phyloP scores from a whole-genome alignment of 140 eudicot species.

The Bidens hawaiensis region DNA sequence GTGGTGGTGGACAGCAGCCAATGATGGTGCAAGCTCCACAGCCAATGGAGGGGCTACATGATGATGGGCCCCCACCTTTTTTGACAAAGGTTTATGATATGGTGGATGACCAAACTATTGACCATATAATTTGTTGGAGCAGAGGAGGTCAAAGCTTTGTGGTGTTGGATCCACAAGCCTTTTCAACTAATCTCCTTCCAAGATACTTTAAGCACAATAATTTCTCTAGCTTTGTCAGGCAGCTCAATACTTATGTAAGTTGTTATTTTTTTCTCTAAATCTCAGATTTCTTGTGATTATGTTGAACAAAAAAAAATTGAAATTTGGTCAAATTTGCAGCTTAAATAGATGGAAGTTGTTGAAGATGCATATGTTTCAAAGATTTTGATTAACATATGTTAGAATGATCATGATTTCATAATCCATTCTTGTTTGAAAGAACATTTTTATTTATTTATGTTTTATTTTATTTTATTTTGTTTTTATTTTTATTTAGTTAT shows the following conservation, averaged over 20 bases:
- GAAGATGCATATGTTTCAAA: too few species aligned
- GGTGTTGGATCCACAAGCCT: slow-evolving; percentile 86
- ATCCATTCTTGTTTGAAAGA: too few species aligned
- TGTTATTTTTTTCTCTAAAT: slow-evolving; percentile 14
- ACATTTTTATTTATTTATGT: too few species aligned
- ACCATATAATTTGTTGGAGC: slow-evolving; percentile 67
- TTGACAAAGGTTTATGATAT: slow-evolving; percentile 79
- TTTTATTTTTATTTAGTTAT: too few species aligned
- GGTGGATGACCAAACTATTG: slow-evolving; percentile 67
- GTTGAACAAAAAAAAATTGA: background rate
- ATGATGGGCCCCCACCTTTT: slow-evolving; percentile 89
- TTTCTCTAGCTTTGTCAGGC: slow-evolving; percentile 95
- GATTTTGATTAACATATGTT: background rate
- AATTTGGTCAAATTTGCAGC: slow-evolving; percentile 5
- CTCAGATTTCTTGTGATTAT: background rate
- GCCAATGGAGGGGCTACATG: slow-evolving; percentile 92
- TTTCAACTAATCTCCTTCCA: slow-evolving; percentile 69
- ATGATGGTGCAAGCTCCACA: slow-evolving; percentile 37
- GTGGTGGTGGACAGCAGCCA: slow-evolving; percentile 7
- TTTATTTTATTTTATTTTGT: too few species aligned
- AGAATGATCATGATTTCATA: too few species aligned
- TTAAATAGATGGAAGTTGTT: background rate
- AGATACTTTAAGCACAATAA: slow-evolving; percentile 83
- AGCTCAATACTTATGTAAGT: slow-evolving; percentile 96
- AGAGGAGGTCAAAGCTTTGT: slow-evolving; percentile 93